Conservation (phyloP, 78 protist genomes). For the Tieghemostelium lacteum region DNA sequence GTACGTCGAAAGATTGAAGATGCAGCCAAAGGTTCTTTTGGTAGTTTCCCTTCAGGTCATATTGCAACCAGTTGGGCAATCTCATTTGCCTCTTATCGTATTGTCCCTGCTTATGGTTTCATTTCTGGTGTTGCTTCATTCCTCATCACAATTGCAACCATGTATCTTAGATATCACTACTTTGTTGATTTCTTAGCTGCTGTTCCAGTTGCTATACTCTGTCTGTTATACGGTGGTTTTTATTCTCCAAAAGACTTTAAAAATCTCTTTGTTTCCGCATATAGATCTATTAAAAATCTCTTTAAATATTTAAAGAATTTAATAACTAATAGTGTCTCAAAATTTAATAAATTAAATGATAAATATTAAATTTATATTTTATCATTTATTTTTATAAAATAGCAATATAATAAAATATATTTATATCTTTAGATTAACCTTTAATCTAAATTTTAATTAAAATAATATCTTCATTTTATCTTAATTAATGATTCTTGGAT, state of each 20-base stretch:
- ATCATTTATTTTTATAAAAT: too few relatives aligned
- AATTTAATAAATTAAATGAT: conserved; percentile 10
- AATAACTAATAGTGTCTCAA: neutral
- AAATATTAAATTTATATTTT: too few relatives aligned
- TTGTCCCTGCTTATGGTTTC: conserved; percentile 49
- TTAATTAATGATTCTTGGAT: too few relatives aligned
- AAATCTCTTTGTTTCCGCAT: conserved; percentile 3
- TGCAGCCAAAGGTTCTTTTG: conserved; percentile 68
- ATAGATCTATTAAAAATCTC: conserved; percentile 11
- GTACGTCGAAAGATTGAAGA: conserved; percentile 50
- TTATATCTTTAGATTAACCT: too few relatives aligned
- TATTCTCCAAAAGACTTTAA: conserved; percentile 17
- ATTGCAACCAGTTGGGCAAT: conserved; percentile 69
- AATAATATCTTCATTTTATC: too few relatives aligned
- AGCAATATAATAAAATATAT: neutral
- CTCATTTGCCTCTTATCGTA: conserved; percentile 38
- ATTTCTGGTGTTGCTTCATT: conserved; percentile 48
- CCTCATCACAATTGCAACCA: conserved; percentile 64
- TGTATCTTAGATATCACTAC: conserved; percentile 68
- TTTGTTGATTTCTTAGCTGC: conserved; percentile 68
- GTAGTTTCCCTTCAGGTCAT: conserved; percentile 74
- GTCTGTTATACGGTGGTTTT: conserved; percentile 70
- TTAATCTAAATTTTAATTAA: too few relatives aligned
- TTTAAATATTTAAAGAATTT: neutral
- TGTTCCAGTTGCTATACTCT: conserved; percentile 38